Percentiles rank a stretch among this genome's conserved stretches.
Evolutionary conservation across 345 rosid species (phyloP).

Genomic region (Sisymbrium irio): DNA sequence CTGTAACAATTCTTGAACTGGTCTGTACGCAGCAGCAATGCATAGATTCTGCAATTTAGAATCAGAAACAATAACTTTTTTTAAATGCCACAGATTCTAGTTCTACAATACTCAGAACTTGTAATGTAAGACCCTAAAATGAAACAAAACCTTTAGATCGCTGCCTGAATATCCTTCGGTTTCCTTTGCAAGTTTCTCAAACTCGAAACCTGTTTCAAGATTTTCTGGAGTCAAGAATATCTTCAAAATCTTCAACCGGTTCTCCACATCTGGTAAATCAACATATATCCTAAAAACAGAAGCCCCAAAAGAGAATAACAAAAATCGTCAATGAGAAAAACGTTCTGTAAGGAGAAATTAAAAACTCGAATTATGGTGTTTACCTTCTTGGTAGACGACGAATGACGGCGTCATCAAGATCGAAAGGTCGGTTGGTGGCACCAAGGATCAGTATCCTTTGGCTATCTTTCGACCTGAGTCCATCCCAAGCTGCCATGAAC

Average conservation of each 20-base stretch:
- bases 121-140: not conserved
- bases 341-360: not conserved
- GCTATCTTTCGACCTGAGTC: slow-evolving; percentile 90
- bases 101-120: not conserved
- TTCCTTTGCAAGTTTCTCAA: slow-evolving; percentile 68
- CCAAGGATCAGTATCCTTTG: slow-evolving; percentile 96
- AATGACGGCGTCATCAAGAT: slow-evolving; percentile 98
- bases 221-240: slow-evolving; percentile 74
- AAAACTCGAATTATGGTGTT: not conserved
- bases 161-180: slow-evolving; percentile 99
- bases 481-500: slow-evolving; percentile 99
- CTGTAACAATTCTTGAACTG: slow-evolving; percentile 91
- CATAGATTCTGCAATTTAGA: slow-evolving; percentile 70
- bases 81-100: too few species aligned
- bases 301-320: slow-evolving; percentile 12
- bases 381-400: slow-evolving; percentile 98
- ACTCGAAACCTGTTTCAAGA: slow-evolving; percentile 55
- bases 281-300: slow-evolving; percentile 69
- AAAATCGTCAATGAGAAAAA: slow-evolving; percentile 1
- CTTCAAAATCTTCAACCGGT: slow-evolving; percentile 78
- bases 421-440: slow-evolving; percentile 98
- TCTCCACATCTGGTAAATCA: slow-evolving; percentile 91
- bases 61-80: too few species aligned
- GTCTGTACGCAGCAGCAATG: slow-evolving; percentile 94
- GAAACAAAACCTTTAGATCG: slow-evolving; percentile 78